Conservation (phyloP, 2,329 filamentous ascomycete genomes). For the Aaosphaeria arxii region DNA sequence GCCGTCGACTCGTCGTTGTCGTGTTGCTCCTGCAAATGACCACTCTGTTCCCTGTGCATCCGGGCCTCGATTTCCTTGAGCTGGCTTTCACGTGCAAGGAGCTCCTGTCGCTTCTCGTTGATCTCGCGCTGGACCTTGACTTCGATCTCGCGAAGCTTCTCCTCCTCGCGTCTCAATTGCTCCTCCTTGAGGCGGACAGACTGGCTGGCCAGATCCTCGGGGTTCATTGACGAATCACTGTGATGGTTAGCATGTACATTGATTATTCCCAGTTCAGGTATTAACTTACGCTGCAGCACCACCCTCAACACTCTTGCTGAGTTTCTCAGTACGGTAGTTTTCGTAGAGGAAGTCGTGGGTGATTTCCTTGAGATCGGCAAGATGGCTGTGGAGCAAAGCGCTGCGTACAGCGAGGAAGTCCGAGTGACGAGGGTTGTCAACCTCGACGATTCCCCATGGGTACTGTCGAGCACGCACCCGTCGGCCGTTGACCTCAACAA, state of each 20-base stretch:
- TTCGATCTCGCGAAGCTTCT: slow-evolving; percentile 99
- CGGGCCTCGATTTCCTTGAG: slow-evolving; percentile 97
- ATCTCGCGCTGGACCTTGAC: slow-evolving; percentile 99
- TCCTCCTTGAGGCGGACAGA: slow-evolving; percentile 99
- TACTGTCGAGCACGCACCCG: slow-evolving; percentile 94
- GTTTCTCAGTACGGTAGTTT: slow-evolving; percentile 99
- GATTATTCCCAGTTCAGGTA: background rate
- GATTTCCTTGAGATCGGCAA: slow-evolving; percentile 98
- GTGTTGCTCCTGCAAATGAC: slow-evolving; percentile 26
- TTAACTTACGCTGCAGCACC: slow-evolving; percentile 77
- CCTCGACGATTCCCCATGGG: slow-evolving; percentile 98
- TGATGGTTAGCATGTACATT: background rate
- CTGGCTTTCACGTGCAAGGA: slow-evolving; percentile 95
- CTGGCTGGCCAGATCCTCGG: slow-evolving; percentile 93
- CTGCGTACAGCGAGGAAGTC: slow-evolving; percentile 98
- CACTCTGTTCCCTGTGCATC: slow-evolving; percentile 82
- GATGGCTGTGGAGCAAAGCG: slow-evolving; percentile 92
- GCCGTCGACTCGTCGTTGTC: slow-evolving; percentile 20
- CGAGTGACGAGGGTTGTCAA: slow-evolving; percentile 97
- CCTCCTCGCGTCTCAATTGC: slow-evolving; percentile 96
- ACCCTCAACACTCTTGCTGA: slow-evolving; percentile 98
- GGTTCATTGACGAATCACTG: slow-evolving; percentile 88
- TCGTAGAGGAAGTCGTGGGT: slow-evolving; percentile 99
- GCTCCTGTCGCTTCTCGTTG: slow-evolving; percentile 99
- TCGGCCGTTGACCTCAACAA: slow-evolving; percentile 89